Percentiles rank a stretch among this genome's conserved stretches.
phyloP scores from a whole-genome alignment of 495 filamentous ascomycete species.

The Penicillium coffeae region DNA sequence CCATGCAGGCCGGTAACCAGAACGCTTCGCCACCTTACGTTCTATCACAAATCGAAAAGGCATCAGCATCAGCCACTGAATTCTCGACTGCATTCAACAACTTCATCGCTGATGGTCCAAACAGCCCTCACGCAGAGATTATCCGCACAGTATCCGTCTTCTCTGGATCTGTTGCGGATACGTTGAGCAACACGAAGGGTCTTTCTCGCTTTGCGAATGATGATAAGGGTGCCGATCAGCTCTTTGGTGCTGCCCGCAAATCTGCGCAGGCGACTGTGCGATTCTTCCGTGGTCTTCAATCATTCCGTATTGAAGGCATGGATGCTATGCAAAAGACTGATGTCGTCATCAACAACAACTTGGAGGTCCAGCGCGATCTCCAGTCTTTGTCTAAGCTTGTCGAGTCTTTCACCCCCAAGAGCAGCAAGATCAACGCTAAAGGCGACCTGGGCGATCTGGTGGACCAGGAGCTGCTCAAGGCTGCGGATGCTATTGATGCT shows the following conservation, averaged over 20 bases:
- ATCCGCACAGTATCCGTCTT: constrained; percentile 92
- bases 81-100: constrained; percentile 98
- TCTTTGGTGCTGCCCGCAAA: constrained; percentile 74
- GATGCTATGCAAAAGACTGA: constrained; percentile 87
- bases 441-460: constrained; percentile 93
- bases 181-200: constrained; percentile 94
- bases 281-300: constrained; percentile 92
- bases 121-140: constrained; percentile 83
- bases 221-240: constrained; percentile 84
- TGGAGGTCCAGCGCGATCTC: constrained; percentile 87
- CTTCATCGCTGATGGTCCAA: constrained; percentile 94
- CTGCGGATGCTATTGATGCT: constrained; percentile 92
- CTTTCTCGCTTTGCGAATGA: constrained; percentile 90
- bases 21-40: constrained; percentile 96
- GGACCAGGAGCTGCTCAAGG: constrained; percentile 84
- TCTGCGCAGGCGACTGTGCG: constrained; percentile 86
- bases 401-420: constrained; percentile 83
- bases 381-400: constrained; percentile 89
- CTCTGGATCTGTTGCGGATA: constrained; percentile 85
- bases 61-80: constrained; percentile 87
- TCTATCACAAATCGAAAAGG: constrained; percentile 94
- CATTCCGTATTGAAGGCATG: constrained; percentile 86
- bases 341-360: constrained; percentile 92
- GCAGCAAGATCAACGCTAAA: constrained; percentile 70
- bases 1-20: constrained; percentile 98